These are phyloP conservation scores for Colletotrichum chlorophyti DNA, from an alignment of 2,329 filamentous ascomycete genomes.

Conservation along the genomic window DNA sequence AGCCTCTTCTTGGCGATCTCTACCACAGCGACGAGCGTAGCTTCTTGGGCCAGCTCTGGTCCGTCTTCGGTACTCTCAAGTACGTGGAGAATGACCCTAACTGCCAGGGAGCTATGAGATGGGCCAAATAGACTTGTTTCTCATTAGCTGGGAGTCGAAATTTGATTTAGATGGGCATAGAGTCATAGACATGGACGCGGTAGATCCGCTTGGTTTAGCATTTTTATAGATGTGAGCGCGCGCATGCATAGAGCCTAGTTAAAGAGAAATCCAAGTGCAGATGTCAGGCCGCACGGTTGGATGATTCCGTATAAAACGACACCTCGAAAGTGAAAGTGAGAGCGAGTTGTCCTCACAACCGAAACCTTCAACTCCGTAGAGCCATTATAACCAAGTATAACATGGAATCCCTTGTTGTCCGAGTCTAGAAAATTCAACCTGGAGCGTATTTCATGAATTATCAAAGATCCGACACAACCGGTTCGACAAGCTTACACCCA, in stretches of 20 bases:
- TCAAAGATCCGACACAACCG: too few relatives aligned
- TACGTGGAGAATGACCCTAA: slow-evolving; percentile 51
- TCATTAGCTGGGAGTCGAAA: too few relatives aligned
- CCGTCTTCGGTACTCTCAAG: slow-evolving; percentile 53
- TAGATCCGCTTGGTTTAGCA: too few relatives aligned
- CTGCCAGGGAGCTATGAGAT: slow-evolving; percentile 43
- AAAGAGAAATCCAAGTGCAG: neutral
- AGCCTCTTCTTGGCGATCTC: slow-evolving; percentile 59
- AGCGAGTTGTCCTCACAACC: too few relatives aligned
- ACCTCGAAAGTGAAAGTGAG: neutral
- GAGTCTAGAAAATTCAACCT: too few relatives aligned
- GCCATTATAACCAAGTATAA: too few relatives aligned
- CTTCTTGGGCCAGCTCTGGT: slow-evolving; percentile 54
- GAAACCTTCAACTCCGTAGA: too few relatives aligned
- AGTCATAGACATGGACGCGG: slow-evolving; percentile 18
- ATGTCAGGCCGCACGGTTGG: neutral
- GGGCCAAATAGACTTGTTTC: slow-evolving; percentile 35
- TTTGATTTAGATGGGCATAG: slow-evolving; percentile 5
- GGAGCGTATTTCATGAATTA: too few relatives aligned
- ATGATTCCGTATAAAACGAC: neutral
- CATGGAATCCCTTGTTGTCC: too few relatives aligned
- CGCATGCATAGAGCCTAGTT: too few relatives aligned
- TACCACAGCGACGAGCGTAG: slow-evolving; percentile 55
- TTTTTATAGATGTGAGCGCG: neutral
- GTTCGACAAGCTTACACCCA: too few relatives aligned